Conservation (phyloP, 495 filamentous ascomycete species). For the Lasiosphaeria ovina region DNA sequence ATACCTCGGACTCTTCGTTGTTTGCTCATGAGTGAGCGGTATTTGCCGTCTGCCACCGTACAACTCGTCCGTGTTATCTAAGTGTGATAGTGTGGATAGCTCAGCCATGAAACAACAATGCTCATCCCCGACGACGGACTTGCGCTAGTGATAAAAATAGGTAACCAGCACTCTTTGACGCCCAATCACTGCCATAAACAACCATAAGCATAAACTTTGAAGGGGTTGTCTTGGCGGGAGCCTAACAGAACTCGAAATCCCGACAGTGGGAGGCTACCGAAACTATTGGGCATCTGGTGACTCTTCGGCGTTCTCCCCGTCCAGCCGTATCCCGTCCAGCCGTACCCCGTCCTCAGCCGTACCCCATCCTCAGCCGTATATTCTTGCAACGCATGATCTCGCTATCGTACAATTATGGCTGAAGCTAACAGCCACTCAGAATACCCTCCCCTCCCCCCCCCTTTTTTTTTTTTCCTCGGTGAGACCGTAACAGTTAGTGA, state of each 20-base stretch:
- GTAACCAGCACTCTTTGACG: not conserved
- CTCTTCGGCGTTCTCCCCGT: not conserved
- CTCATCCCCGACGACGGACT: not conserved
- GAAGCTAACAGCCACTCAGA: not conserved
- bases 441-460: too few relatives aligned
- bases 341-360: not conserved
- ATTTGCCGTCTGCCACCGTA: not conserved
- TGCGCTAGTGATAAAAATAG: not conserved
- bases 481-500: not conserved
- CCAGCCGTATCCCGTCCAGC: too few relatives aligned
- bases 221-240: not conserved
- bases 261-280: not conserved
- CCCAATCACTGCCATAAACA: not conserved
- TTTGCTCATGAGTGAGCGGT: not conserved
- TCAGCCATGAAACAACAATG: not conserved
- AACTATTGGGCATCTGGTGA: not conserved
- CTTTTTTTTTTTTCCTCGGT: not conserved
- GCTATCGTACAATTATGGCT: not conserved
- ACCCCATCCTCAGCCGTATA: not conserved
- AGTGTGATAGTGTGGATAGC: not conserved
- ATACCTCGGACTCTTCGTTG: not conserved
- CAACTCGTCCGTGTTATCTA: not conserved
- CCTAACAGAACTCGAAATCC: not conserved
- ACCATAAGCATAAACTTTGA: not conserved
- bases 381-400: not conserved